A percentile compares a stretch with the other conserved stretches of the same genome.
Evolutionary conservation across 805 yeast species (phyloP).

Genomic region (Saccharomycopsis synnaedendra): DNA sequence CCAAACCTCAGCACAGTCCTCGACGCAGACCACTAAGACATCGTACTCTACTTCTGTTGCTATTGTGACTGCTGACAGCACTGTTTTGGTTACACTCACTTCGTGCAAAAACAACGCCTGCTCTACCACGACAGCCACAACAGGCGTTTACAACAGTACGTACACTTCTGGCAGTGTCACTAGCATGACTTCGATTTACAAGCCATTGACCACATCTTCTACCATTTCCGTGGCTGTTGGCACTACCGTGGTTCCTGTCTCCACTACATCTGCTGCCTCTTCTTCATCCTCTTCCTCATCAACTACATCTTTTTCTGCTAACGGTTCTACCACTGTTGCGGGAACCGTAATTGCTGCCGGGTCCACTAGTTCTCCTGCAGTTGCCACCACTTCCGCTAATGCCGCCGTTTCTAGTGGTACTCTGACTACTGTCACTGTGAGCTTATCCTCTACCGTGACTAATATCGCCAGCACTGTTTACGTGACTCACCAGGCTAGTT

Average conservation of each 20-base stretch:
- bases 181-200: conserved; percentile 18
- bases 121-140: conserved; percentile 5
- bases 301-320: not conserved
- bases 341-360: not conserved
- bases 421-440: not conserved
- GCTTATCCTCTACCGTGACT: not conserved
- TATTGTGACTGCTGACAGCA: conserved; percentile 1
- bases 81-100: conserved; percentile 4
- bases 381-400: not conserved
- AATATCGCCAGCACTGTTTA: too few species aligned
- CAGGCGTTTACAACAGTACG: conserved; percentile 16
- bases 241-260: conserved; percentile 1
- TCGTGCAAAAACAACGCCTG: conserved; percentile 14
- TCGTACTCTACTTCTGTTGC: too few species aligned
- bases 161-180: conserved; percentile 15
- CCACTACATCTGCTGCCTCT: conserved; percentile 17
- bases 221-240: not conserved
- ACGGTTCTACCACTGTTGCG: conserved; percentile 1
- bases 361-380: conserved; percentile 3
- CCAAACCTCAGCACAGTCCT: too few species aligned
- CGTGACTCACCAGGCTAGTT: too few species aligned
- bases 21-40: not conserved
- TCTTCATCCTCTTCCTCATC: conserved; percentile 4
- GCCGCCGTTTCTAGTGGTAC: not conserved
- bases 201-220: conserved; percentile 16